A percentile compares a stretch with the other conserved stretches of the same genome.
Conservation (phyloP, 2,329 filamentous ascomycete genomes). For the Leptographium galeiforme region DNA sequence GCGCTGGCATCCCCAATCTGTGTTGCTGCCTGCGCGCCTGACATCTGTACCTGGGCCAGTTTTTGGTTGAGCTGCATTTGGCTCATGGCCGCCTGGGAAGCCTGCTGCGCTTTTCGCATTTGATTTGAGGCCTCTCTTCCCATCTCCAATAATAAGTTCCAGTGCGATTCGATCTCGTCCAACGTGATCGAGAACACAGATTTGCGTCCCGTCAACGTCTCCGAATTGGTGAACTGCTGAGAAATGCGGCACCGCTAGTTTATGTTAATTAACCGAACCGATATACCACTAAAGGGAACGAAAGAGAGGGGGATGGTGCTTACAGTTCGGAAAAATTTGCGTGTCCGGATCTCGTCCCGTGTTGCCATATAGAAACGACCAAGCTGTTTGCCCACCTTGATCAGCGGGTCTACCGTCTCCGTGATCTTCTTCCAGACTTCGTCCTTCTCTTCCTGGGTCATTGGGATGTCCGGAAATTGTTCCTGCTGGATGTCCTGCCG, state of each 20-base stretch:
- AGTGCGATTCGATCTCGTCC: constrained; percentile 36
- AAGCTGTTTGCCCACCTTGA: constrained; percentile 29
- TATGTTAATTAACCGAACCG: background rate
- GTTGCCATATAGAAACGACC: constrained; percentile 21
- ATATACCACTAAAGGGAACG: background rate
- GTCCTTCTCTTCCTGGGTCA: constrained; percentile 29
- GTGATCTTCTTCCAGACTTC: constrained; percentile 31
- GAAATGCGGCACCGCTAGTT: constrained; percentile 37
- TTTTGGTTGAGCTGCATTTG: constrained; percentile 3
- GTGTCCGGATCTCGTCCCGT: constrained; percentile 34
- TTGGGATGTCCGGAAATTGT: constrained; percentile 29
- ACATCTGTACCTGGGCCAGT: background rate
- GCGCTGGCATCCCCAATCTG: background rate
- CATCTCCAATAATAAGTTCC: constrained; percentile 37
- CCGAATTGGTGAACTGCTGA: constrained; percentile 39
- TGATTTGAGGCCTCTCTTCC: constrained; percentile 24
- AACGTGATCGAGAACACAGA: constrained; percentile 37
- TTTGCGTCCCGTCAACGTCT: constrained; percentile 30
- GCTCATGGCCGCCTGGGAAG: background rate
- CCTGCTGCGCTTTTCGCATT: constrained; percentile 1
- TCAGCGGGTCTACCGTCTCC: constrained; percentile 27
- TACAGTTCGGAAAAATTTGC: constrained; percentile 39
- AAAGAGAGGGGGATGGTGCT: constrained; percentile 15
- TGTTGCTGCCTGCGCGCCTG: too few species aligned
- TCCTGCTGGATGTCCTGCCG: constrained; percentile 24